Percentiles rank a stretch among this genome's conserved stretches.
These are phyloP conservation scores for Tolypocladium album DNA, from an alignment of 2,329 filamentous ascomycete species.

Conservation along the genomic window DNA sequence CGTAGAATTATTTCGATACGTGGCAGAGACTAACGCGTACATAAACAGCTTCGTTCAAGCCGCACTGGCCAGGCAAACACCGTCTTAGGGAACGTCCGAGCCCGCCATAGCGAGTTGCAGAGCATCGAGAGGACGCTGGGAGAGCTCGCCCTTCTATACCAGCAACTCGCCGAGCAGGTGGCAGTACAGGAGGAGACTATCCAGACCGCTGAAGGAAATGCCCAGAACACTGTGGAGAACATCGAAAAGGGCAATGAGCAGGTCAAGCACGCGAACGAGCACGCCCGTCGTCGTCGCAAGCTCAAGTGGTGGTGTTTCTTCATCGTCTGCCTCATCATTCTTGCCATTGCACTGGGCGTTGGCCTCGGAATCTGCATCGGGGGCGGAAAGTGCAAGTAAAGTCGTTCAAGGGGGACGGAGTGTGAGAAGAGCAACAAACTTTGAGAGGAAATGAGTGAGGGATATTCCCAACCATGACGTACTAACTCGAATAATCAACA, in stretches of 20 bases:
- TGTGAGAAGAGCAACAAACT: too few species aligned
- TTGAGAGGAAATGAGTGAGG: too few species aligned
- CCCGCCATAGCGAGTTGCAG: slow-evolving; percentile 74
- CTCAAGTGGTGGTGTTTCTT: slow-evolving; percentile 75
- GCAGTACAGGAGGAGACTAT: slow-evolving; percentile 51
- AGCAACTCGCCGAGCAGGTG: slow-evolving; percentile 58
- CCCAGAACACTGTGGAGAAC: slow-evolving; percentile 53
- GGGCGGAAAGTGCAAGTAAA: slow-evolving; percentile 7
- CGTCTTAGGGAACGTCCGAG: slow-evolving; percentile 67
- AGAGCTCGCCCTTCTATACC: slow-evolving; percentile 60
- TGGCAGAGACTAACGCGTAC: too few species aligned
- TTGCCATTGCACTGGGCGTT: slow-evolving; percentile 43
- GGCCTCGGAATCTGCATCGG: slow-evolving; percentile 37
- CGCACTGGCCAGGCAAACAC: slow-evolving; percentile 62
- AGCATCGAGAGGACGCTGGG: slow-evolving; percentile 66
- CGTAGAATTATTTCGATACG: too few species aligned
- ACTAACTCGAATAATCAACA: too few species aligned
- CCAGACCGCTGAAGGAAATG: slow-evolving; percentile 51
- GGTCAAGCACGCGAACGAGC: slow-evolving; percentile 56
- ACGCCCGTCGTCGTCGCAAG: slow-evolving; percentile 56
- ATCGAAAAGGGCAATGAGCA: slow-evolving; percentile 60
- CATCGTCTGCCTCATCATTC: slow-evolving; percentile 46
- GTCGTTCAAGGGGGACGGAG: too few species aligned
- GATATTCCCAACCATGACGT: too few species aligned
- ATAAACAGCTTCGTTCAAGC: slow-evolving; percentile 57